Percentiles rank a stretch among this genome's conserved stretches.
These are phyloP conservation scores for Trichophyton mentagrophytes DNA, from an alignment of 2,329 filamentous ascomycete genomes.

Conservation along the genomic window DNA sequence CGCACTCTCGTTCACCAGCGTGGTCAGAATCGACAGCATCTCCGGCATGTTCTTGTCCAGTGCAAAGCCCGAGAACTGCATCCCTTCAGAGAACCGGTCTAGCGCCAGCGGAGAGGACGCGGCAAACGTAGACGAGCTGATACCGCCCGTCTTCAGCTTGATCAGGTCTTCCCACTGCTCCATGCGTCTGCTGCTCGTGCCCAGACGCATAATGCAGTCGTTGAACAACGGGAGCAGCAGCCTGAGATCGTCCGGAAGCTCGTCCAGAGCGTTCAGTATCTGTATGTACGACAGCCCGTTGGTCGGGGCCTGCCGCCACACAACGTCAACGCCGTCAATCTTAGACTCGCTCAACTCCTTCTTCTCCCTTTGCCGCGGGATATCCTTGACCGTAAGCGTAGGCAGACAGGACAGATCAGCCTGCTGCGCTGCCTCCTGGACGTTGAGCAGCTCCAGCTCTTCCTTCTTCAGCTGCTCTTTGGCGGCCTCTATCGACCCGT, in stretches of 20 bases:
- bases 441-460: conserved; percentile 65
- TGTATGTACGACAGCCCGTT: conserved; percentile 96
- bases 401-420: conserved; percentile 81
- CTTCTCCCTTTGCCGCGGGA: conserved; percentile 63
- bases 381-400: conserved; percentile 77
- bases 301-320: conserved; percentile 86
- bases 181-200: conserved; percentile 77
- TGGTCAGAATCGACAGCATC: conserved; percentile 77
- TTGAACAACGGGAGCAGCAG: conserved; percentile 80
- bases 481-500: conserved; percentile 59
- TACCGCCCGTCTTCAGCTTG: conserved; percentile 87
- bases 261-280: conserved; percentile 65
- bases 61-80: conserved; percentile 74
- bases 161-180: conserved; percentile 92
- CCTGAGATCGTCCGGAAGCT: conserved; percentile 71
- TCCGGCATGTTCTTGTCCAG: conserved; percentile 78
- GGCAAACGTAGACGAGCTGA: conserved; percentile 74
- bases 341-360: conserved; percentile 51
- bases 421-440: conserved; percentile 72
- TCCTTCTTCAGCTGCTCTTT: conserved; percentile 59
- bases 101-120: conserved; percentile 63
- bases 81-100: conserved; percentile 60
- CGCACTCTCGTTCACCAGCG: conserved; percentile 72
- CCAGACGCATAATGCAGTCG: conserved; percentile 83
- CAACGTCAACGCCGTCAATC: conserved; percentile 54